These are phyloP conservation scores for Vanderwaltozyma verrucispora DNA, from an alignment of 805 yeast genomes.

Conservation along the genomic window DNA sequence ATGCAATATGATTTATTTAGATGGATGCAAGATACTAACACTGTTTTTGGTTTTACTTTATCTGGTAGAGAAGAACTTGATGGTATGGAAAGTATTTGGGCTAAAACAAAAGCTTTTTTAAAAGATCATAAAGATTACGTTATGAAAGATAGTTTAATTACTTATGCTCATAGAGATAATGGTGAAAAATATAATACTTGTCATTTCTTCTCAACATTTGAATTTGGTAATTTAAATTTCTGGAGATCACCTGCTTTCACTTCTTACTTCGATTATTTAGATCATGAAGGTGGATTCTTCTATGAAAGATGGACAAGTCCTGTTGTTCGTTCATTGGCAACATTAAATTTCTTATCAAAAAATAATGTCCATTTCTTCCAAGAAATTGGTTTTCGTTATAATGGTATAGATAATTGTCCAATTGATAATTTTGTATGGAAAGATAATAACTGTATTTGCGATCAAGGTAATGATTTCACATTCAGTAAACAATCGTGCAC, in stretches of 20 bases:
- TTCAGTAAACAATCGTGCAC: constrained; percentile 59
- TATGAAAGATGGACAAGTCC: constrained; percentile 93
- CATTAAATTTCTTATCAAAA: constrained; percentile 53
- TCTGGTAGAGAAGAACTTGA: constrained; percentile 57
- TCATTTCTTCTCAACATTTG: constrained; percentile 84
- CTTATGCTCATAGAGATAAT: constrained; percentile 52
- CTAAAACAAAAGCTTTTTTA: constrained; percentile 53
- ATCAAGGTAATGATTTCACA: constrained; percentile 59
- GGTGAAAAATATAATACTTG: constrained; percentile 70
- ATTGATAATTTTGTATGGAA: constrained; percentile 45
- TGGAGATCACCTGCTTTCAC: constrained; percentile 64
- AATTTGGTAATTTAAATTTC: constrained; percentile 62
- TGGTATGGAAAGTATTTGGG: constrained; percentile 74
- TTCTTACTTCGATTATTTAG: constrained; percentile 56
- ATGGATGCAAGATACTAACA: constrained; percentile 65
- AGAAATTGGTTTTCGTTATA: constrained; percentile 72
- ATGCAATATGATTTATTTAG: constrained; percentile 70
- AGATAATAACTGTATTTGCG: constrained; percentile 58
- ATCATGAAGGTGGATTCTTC: constrained; percentile 69
- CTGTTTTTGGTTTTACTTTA: constrained; percentile 68
- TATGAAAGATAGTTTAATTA: constrained; percentile 51
- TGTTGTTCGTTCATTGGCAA: constrained; percentile 79
- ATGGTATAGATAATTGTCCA: constrained; percentile 70
- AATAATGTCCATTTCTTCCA: constrained; percentile 62
- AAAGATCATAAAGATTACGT: constrained; percentile 47